A percentile compares a stretch with the other conserved stretches of the same genome.
Evolutionary conservation across 768 basidiomycete genomes (phyloP).

Genomic region (Boletus rubropictus): DNA sequence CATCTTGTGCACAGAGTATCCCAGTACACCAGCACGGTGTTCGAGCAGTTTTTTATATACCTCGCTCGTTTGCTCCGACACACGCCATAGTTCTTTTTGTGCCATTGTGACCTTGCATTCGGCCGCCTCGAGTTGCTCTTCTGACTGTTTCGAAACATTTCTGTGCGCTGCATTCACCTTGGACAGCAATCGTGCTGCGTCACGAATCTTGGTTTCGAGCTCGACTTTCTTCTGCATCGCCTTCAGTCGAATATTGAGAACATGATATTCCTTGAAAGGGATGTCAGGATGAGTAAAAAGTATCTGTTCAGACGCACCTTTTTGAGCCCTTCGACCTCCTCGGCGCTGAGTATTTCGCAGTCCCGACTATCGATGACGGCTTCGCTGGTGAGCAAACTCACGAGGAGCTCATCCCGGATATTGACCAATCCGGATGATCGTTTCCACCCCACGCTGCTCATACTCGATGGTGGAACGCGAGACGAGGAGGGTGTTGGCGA

Average conservation of each 20-base stretch:
- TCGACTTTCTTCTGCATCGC: constrained; percentile 70
- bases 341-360: constrained; percentile 69
- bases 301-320: constrained; percentile 40
- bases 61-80: constrained; percentile 61
- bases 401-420: constrained; percentile 76
- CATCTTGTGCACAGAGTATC: constrained; percentile 59
- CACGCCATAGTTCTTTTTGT: constrained; percentile 64
- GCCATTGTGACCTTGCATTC: constrained; percentile 64
- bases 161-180: constrained; percentile 57
- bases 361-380: constrained; percentile 88
- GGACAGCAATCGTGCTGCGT: constrained; percentile 72
- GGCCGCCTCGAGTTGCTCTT: constrained; percentile 69
- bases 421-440: constrained; percentile 43
- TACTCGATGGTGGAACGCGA: constrained; percentile 25
- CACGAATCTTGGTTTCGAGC: constrained; percentile 83
- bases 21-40: constrained; percentile 79
- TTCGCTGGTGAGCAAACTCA: constrained; percentile 88
- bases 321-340: constrained; percentile 67
- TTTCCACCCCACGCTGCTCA: constrained; percentile 35
- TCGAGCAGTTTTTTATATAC: constrained; percentile 63
- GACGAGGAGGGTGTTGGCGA: constrained; percentile 42
- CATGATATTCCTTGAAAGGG: constrained; percentile 59
- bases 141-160: constrained; percentile 55
- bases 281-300: constrained; percentile 10
- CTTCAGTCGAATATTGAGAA: constrained; percentile 57